Percentiles rank a stretch among this genome's conserved stretches.
Conservation (phyloP, 1,139 yeast species). For the Keqinozyma sinolaborantium region DNA sequence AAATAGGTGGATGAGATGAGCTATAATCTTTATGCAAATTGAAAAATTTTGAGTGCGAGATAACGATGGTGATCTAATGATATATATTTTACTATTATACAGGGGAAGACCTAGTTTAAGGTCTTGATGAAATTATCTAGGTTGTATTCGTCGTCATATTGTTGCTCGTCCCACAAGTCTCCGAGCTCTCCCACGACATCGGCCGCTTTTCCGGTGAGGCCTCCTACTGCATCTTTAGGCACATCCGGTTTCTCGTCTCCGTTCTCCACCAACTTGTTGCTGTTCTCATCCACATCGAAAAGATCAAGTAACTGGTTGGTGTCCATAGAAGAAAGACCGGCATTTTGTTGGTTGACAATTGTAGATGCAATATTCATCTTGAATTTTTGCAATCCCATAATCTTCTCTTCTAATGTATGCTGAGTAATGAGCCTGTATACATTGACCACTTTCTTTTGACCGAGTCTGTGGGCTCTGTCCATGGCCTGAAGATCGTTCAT, state of each 20-base stretch:
- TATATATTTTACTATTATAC: slow-evolving; percentile 4
- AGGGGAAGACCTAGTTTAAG: slow-evolving; percentile 31
- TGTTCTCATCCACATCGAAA: slow-evolving; percentile 70
- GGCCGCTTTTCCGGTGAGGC: slow-evolving; percentile 61
- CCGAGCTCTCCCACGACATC: slow-evolving; percentile 82
- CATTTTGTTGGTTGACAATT: slow-evolving; percentile 92
- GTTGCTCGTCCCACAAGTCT: slow-evolving; percentile 96
- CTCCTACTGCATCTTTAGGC: slow-evolving; percentile 57
- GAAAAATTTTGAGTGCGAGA: not conserved
- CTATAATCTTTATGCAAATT: not conserved
- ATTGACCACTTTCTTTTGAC: slow-evolving; percentile 95
- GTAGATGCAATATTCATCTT: slow-evolving; percentile 97
- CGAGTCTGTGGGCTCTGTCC: slow-evolving; percentile 98
- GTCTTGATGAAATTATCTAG: slow-evolving; percentile 89
- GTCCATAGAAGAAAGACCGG: slow-evolving; percentile 94
- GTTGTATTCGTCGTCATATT: slow-evolving; percentile 94
- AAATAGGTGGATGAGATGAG: not conserved
- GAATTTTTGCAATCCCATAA: slow-evolving; percentile 97
- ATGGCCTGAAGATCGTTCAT: slow-evolving; percentile 99
- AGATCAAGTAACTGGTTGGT: slow-evolving; percentile 90
- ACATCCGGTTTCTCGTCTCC: slow-evolving; percentile 21
- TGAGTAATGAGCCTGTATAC: slow-evolving; percentile 91
- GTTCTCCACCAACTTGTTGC: slow-evolving; percentile 32
- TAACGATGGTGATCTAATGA: slow-evolving; percentile 1
- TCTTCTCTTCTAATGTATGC: slow-evolving; percentile 92